Evolutionary conservation across 1,284 basidiomycete genomes (phyloP), one percentile per base, ranked within the genome.

Genomic region (Malassezia cuniculi): DNA sequence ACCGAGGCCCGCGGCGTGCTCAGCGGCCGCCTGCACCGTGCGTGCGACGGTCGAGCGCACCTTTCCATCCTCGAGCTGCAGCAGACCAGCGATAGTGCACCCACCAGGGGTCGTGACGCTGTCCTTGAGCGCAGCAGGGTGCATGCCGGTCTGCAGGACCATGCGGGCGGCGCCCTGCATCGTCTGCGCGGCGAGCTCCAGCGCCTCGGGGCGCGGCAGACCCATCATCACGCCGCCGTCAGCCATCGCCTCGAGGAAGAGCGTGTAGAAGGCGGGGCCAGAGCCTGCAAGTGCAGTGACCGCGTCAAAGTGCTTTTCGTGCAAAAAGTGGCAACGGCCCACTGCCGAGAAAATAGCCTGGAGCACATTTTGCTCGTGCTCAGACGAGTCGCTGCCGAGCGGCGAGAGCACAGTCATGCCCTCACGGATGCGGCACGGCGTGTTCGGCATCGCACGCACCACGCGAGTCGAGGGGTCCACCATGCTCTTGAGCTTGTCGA

Each of bases 141-240:
- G 93, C 20, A 79, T 74, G 6, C 81, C 82, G 1, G 77, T 77
- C 60, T 87, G 81, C 3, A 97, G 74, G 2, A 82, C 80, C 93
- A 97, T 97, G 21, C 90, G 77, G 22, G 90, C 93, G 0, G 93
- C 82, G 18, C 93, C 93, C 72, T 97, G 90, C 58, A 99, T 73
- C 90, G 87, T 89, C 71, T 99, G 93, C 34, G 90, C 81, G 31
- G 93, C 90, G 36, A 97, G 71, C 66, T 97, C 93, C 26, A 95
- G 69, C 4, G 93, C 89, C 69, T 95, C 90, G 1, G 79, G 76
- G 47, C 93, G 75, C 3, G 93, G 93, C 31, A 99, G 72, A 19
- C 93, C 93, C 93, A 97, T 97, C 93, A 99, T 97, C 29, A 97
- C 93, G 21, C 86, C 93, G 22, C 93, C 93, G 69, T 97, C 93